phyloP scores from a whole-genome alignment of 2,329 filamentous ascomycete species.

The Trichoderma brevicompactum region DNA sequence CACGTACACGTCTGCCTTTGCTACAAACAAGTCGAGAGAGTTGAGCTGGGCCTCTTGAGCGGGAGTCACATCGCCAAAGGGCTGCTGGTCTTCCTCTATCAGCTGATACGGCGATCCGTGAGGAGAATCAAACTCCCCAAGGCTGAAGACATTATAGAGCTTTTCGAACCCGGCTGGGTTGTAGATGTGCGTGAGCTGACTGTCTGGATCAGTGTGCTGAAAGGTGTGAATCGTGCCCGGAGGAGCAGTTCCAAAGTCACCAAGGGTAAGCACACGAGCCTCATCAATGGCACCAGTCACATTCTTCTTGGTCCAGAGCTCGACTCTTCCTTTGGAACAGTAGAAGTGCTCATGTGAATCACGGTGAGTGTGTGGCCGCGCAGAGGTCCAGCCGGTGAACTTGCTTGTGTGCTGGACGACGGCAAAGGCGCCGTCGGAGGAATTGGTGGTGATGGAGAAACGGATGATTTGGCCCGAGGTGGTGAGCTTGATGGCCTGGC shows the following conservation, averaged over 20 bases:
- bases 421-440: conserved; percentile 34
- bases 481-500: conserved; percentile 33
- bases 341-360: conserved; percentile 34
- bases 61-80: conserved; percentile 32
- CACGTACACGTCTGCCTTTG: conserved; percentile 27
- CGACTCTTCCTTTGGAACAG: conserved; percentile 32
- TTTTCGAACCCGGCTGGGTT: conserved; percentile 35
- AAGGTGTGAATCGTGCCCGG: conserved; percentile 34
- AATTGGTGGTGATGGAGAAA: conserved; percentile 34
- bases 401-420: conserved; percentile 35
- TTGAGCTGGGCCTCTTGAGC: conserved; percentile 17
- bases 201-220: conserved; percentile 34
- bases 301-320: conserved; percentile 35
- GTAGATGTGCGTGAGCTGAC: conserved; percentile 34
- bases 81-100: conserved; percentile 28
- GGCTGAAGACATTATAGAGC: conserved; percentile 32
- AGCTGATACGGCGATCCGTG: conserved; percentile 31
- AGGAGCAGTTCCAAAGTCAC: conserved; percentile 35
- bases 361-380: conserved; percentile 33
- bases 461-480: conserved; percentile 33
- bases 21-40: conserved; percentile 31
- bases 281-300: conserved; percentile 30
- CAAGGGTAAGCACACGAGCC: conserved; percentile 31
- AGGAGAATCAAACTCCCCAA: conserved; percentile 27
- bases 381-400: conserved; percentile 27